phyloP scores from a whole-genome alignment of 805 yeast species.

The Sugiyamaella smithiae region DNA sequence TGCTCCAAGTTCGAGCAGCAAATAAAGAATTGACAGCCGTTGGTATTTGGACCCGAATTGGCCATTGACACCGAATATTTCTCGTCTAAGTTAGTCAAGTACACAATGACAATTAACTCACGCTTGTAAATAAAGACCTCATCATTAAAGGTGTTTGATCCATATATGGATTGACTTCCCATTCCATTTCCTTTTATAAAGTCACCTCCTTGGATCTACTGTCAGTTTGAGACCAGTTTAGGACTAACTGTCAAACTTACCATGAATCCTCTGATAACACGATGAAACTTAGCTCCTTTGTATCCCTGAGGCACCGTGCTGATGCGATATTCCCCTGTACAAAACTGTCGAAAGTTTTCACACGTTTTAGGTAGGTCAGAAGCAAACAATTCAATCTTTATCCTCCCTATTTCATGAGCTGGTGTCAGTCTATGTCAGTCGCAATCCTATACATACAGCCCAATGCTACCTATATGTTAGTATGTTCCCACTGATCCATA shows the following conservation, averaged over 20 bases:
- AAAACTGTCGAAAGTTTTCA: conserved; percentile 52
- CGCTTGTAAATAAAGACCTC: conserved; percentile 41
- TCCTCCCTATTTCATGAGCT: conserved; percentile 40
- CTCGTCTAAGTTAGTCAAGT: conserved; percentile 24
- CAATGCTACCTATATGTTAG: conserved; percentile 25
- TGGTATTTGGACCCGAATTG: conserved; percentile 59
- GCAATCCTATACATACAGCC: conserved; percentile 33
- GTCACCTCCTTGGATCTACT: conserved; percentile 47
- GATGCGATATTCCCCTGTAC: conserved; percentile 48
- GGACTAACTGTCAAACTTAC: conserved; percentile 14
- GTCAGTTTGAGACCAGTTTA: conserved; percentile 22
- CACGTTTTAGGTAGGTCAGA: conserved; percentile 43
- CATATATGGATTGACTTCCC: conserved; percentile 44
- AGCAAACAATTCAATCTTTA: conserved; percentile 44
- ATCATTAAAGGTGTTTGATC: conserved; percentile 42
- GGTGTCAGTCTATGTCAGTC: too few species aligned
- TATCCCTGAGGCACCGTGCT: conserved; percentile 45
- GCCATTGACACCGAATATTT: conserved; percentile 56
- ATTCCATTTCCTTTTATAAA: conserved; percentile 45
- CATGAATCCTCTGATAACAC: conserved; percentile 45
- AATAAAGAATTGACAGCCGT: conserved; percentile 60
- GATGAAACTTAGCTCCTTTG: conserved; percentile 39
- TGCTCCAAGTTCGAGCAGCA: conserved; percentile 36
- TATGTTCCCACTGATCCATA: neutral
- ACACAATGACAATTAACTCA: conserved; percentile 11